These are phyloP conservation scores for Blastomyces gilchristii DNA, from an alignment of 2,329 filamentous ascomycete species.

Conservation along the genomic window DNA sequence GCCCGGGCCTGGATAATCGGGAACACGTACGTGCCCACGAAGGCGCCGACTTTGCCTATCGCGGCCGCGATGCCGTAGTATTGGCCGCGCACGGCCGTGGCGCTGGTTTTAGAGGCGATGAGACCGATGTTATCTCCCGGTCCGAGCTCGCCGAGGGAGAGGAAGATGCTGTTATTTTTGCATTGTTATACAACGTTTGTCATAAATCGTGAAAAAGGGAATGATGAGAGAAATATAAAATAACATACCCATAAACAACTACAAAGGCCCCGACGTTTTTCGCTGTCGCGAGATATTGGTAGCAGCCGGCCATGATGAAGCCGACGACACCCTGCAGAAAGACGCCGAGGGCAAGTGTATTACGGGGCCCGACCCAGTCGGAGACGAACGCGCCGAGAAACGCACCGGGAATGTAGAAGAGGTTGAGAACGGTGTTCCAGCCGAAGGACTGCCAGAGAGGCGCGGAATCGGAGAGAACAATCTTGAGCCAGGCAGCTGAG, in stretches of 20 bases:
- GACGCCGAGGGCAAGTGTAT: conserved; percentile 62
- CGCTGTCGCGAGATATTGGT: conserved; percentile 56
- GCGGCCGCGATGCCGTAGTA: conserved; percentile 48
- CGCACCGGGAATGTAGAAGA: conserved; percentile 81
- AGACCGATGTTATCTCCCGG: conserved; percentile 89
- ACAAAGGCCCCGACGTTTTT: conserved; percentile 64
- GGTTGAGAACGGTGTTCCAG: conserved; percentile 79
- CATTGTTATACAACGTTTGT: neutral
- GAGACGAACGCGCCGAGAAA: conserved; percentile 64
- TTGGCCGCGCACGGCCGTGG: conserved; percentile 75
- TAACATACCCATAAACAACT: conserved; percentile 56
- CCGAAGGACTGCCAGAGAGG: conserved; percentile 70
- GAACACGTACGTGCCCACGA: conserved; percentile 76
- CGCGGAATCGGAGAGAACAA: conserved; percentile 52
- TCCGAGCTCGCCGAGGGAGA: conserved; percentile 67
- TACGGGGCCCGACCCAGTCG: conserved; percentile 69
- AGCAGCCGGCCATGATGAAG: conserved; percentile 80
- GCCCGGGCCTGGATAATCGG: conserved; percentile 55
- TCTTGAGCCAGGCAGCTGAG: conserved; percentile 49
- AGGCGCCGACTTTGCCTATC: conserved; percentile 49
- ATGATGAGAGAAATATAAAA: neutral
- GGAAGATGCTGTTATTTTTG: conserved; percentile 47
- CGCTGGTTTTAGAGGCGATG: conserved; percentile 74
- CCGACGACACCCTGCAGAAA: conserved; percentile 64
- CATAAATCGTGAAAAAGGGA: neutral